These are phyloP conservation scores for Haplosporangium sp. DNA, from an alignment of 371 early-diverging fungal genomes.

Conservation along the genomic window DNA sequence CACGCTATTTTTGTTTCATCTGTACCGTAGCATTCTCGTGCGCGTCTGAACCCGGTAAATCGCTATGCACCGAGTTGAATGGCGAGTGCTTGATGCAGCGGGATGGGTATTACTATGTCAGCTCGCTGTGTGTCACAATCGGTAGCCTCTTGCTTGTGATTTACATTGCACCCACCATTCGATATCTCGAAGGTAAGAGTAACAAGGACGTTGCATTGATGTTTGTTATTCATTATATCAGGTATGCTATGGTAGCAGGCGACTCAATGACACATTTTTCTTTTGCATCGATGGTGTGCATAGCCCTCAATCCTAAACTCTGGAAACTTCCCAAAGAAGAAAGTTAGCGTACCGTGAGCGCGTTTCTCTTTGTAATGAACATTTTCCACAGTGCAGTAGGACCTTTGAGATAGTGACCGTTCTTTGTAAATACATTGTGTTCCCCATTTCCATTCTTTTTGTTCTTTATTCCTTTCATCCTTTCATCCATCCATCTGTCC, in stretches of 20 bases:
- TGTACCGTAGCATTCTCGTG: slow-evolving; percentile 61
- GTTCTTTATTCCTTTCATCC: no score
- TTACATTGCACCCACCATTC: slow-evolving; percentile 78
- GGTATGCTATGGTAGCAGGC: neutral
- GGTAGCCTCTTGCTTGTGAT: slow-evolving; percentile 69
- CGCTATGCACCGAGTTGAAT: slow-evolving; percentile 64
- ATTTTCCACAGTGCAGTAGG: no score
- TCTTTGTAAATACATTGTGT: no score
- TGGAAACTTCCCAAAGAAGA: slow-evolving; percentile 30
- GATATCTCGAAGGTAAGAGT: slow-evolving; percentile 64
- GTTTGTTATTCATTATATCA: neutral
- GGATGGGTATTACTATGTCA: slow-evolving; percentile 92
- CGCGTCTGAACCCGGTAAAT: slow-evolving; percentile 66
- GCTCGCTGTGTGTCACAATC: slow-evolving; percentile 71
- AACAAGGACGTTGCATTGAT: neutral
- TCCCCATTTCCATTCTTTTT: no score
- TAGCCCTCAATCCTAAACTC: slow-evolving; percentile 28
- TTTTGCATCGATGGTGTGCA: neutral
- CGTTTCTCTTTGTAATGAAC: no score
- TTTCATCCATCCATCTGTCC: no score
- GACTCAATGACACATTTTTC: neutral
- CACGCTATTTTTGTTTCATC: neutral
- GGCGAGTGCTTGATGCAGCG: slow-evolving; percentile 72
- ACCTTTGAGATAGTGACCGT: no score
- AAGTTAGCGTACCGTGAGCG: no score